Evolutionary conservation across 2,329 filamentous ascomycete genomes (phyloP).

Genomic region (Aspergillus aculeatinus): DNA sequence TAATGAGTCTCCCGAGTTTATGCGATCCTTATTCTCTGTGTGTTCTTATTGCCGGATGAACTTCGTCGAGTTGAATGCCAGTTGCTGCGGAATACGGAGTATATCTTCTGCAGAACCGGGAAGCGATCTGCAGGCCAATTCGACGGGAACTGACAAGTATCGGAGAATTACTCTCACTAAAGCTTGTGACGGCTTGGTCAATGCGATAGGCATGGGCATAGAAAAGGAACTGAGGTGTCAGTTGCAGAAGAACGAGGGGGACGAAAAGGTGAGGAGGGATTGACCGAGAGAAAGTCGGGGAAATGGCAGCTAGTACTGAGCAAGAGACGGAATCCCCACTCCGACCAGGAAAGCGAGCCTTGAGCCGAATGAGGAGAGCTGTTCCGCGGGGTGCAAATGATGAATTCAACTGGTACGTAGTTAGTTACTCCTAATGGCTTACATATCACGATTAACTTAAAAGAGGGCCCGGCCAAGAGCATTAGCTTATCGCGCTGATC

Average conservation of each 20-base stretch:
- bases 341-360: background rate
- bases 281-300: background rate
- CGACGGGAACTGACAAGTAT: background rate
- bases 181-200: background rate
- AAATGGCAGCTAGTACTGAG: background rate
- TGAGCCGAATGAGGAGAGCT: background rate
- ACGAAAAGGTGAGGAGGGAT: background rate
- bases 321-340: background rate
- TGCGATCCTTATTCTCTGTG: background rate
- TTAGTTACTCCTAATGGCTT: background rate
- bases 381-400: background rate
- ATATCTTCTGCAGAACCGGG: background rate
- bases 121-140: background rate
- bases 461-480: background rate
- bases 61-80: background rate
- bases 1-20: background rate
- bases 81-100: background rate
- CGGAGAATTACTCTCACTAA: background rate
- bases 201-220: background rate
- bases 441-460: background rate
- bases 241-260: background rate
- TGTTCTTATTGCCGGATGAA: background rate
- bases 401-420: background rate
- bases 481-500: background rate
- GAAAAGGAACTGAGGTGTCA: background rate